Conservation (phyloP, 1,284 basidiomycete species). For the Fomitopsis palustris region DNA sequence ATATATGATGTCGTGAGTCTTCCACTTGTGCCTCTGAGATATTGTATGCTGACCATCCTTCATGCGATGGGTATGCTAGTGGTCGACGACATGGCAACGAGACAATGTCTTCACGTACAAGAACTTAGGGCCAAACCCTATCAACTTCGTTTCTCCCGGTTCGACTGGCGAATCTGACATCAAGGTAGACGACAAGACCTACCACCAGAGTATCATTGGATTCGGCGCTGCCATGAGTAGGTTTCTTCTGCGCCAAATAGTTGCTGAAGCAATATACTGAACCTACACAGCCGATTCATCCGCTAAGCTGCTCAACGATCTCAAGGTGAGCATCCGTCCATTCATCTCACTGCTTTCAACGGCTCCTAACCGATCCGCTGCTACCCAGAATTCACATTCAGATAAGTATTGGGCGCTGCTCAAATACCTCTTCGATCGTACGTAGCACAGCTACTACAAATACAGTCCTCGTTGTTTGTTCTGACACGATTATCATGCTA, state of each 20-base stretch:
- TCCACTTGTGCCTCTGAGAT: not conserved
- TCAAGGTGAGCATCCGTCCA: constrained; percentile 35
- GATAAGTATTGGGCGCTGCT: constrained; percentile 42
- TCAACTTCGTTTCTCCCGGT: constrained; percentile 39
- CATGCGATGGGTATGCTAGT: constrained; percentile 18
- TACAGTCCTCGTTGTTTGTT: not conserved
- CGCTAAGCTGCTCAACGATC: constrained; percentile 37
- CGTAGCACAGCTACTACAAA: not conserved
- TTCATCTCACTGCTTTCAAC: not conserved
- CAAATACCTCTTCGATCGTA: constrained; percentile 43
- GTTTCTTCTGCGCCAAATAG: not conserved
- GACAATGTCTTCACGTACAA: constrained; percentile 31
- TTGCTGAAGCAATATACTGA: not conserved
- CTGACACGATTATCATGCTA: constrained; percentile 5
- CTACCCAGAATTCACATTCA: constrained; percentile 34
- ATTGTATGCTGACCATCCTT: not conserved
- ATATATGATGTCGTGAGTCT: constrained; percentile 34
- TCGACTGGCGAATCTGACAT: constrained; percentile 42
- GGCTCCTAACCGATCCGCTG: not conserved
- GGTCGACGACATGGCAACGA: constrained; percentile 36
- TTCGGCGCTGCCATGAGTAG: constrained; percentile 44
- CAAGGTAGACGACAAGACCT: constrained; percentile 34
- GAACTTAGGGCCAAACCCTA: constrained; percentile 26
- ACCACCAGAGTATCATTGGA: constrained; percentile 43
- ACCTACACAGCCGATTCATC: constrained; percentile 43